Evolutionary conservation across 768 basidiomycete genomes (phyloP), one percentile per base, ranked within the genome.

Genomic region (Paxillus ammoniavirescens): DNA sequence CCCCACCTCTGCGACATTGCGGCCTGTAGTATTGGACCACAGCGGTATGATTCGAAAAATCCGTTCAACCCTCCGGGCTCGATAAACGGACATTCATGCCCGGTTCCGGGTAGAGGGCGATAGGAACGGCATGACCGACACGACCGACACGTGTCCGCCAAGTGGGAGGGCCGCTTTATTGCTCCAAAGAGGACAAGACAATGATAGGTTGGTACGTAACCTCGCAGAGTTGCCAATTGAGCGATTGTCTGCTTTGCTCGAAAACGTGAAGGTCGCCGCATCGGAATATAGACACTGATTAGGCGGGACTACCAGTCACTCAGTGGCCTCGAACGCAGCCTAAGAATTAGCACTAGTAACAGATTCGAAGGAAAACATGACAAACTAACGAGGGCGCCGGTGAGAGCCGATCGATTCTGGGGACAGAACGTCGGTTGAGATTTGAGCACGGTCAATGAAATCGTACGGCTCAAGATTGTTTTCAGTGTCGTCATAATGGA

Each of bases 231-330:
- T 21, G 17, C 21, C 21, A 21, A 37, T 35, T 42, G 45, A 33
- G 45, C 42, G 55, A 65, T 63, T 46, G 47, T 40, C 50, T 30
- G 23, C 23, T 31, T 54, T 50, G 49, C 43, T 57, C 41, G 33
- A 21, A 31, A 21, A 45, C 21, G 33, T 28, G 38, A 42, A 63
- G 61, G 63, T 65, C 61, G 56, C 63, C 64, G 63, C 64, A 65
- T 65, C 63, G 64, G 42, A 45, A 35, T 64, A 65, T 56, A 31
- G 8, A 31, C 6, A 8, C 5, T 6, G 28, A 30, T 30, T 8
- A 30, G 5, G 28, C 28, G 28, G 28, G 28, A 30, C 4, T 8
- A 31, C 31, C 6, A 26, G 26, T 26, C 5, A 26, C 26, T 26
- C 31, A 31, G 31, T 10, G 31, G 10, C 10, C 31, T 5, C 1